A percentile compares a stretch with the other conserved stretches of the same genome.
phyloP scores from a whole-genome alignment of 2,329 filamentous ascomycete genomes.

The Rutstroemia sp. region DNA sequence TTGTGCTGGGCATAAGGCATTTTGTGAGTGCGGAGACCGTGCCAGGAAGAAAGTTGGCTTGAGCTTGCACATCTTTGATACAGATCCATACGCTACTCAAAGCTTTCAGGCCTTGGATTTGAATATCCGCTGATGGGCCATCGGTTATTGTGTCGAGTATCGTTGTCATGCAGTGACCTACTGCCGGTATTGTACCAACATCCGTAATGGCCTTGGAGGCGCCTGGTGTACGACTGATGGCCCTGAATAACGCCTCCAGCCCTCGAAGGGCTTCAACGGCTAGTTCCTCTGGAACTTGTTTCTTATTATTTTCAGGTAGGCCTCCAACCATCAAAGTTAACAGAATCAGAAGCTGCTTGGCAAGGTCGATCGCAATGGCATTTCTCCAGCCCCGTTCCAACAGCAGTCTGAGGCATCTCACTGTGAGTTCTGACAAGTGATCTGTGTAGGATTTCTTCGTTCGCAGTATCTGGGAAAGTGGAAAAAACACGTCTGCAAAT shows the following conservation, averaged over 20 bases:
- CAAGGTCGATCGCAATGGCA: constrained; percentile 62
- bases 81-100: constrained; percentile 54
- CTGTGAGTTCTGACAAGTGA: constrained; percentile 64
- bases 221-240: constrained; percentile 44
- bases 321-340: constrained; percentile 76
- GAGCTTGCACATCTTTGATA: constrained; percentile 63
- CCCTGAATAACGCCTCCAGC: constrained; percentile 57
- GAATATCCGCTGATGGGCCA: constrained; percentile 58
- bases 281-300: constrained; percentile 62
- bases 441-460: constrained; percentile 65
- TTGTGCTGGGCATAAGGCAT: constrained; percentile 58
- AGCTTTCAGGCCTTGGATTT: constrained; percentile 60
- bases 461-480: constrained; percentile 78
- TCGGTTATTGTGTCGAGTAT: constrained; percentile 67
- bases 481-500: constrained; percentile 70
- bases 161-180: constrained; percentile 77
- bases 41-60: constrained; percentile 82
- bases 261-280: constrained; percentile 63
- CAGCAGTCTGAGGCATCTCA: constrained; percentile 68
- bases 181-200: constrained; percentile 59
- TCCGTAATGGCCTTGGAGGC: constrained; percentile 45
- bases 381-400: constrained; percentile 73
- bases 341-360: constrained; percentile 78
- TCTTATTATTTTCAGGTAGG: constrained; percentile 47
- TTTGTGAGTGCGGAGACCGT: constrained; percentile 77